phyloP scores from a whole-genome alignment of 768 basidiomycete species.

The Hericium rajendrae region DNA sequence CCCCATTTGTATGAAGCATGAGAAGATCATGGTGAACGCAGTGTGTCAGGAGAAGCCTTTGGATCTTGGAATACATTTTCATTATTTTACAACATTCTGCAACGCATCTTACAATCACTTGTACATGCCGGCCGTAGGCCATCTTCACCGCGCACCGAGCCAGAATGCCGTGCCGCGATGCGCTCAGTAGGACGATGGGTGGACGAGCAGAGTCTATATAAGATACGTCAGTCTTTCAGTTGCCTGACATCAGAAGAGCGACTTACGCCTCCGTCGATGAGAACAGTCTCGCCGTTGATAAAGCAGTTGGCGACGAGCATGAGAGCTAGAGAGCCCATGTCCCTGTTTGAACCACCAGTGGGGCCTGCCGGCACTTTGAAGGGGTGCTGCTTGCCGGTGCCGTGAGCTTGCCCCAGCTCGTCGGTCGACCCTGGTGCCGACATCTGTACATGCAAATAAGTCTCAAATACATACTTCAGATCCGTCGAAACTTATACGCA shows the following conservation, averaged over 20 bases:
- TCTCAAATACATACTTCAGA: not conserved
- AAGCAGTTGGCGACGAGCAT: constrained; percentile 38
- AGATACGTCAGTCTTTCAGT: no score
- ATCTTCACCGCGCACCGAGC: no score
- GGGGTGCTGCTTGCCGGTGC: constrained; percentile 4
- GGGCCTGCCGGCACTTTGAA: constrained; percentile 30
- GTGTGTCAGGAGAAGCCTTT: no score
- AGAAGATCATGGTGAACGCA: no score
- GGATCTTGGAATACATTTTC: not conserved
- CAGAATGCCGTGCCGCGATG: not conserved
- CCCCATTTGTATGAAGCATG: no score
- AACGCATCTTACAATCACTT: no score
- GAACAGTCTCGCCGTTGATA: constrained; percentile 37
- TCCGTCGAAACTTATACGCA: not conserved
- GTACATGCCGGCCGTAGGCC: no score
- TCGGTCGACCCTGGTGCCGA: constrained; percentile 19
- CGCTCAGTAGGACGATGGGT: constrained; percentile 1
- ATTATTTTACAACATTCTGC: not conserved
- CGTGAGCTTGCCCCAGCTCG: constrained; percentile 17
- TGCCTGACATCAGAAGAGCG: not conserved
- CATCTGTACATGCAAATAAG: constrained; percentile 23
- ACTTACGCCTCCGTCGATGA: constrained; percentile 42
- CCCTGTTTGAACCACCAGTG: constrained; percentile 28
- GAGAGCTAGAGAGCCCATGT: constrained; percentile 34
- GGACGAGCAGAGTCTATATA: not conserved